phyloP scores from a whole-genome alignment of 805 yeast species.

The Kodamaea leandrae region DNA sequence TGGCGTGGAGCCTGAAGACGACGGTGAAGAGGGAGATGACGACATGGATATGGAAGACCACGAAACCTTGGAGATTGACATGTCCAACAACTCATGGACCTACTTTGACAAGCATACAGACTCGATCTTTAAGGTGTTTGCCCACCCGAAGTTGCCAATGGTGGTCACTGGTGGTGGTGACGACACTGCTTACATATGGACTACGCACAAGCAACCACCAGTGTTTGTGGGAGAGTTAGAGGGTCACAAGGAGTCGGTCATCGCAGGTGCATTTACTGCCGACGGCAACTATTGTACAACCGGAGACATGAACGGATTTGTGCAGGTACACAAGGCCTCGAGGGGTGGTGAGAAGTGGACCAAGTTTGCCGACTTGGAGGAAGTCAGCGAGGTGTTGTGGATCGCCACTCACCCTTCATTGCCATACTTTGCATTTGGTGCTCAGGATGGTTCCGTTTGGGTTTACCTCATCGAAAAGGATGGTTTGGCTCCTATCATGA shows the following conservation, averaged over 20 bases:
- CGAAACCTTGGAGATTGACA: constrained; percentile 70
- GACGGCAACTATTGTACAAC: constrained; percentile 82
- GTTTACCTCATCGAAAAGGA: constrained; percentile 69
- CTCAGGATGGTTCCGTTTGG: constrained; percentile 92
- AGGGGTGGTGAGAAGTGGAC: constrained; percentile 86
- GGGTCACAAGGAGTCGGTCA: constrained; percentile 87
- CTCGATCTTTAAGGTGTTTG: constrained; percentile 76
- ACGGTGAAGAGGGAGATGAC: constrained; percentile 35
- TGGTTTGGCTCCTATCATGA: constrained; percentile 62
- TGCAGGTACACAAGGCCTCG: constrained; percentile 66
- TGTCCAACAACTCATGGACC: constrained; percentile 84
- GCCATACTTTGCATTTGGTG: constrained; percentile 87
- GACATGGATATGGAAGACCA: constrained; percentile 42
- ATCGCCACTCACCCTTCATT: constrained; percentile 74
- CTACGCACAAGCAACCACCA: constrained; percentile 84
- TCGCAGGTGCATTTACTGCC: constrained; percentile 75
- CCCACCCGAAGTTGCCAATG: constrained; percentile 81
- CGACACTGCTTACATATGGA: constrained; percentile 86
- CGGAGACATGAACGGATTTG: constrained; percentile 92
- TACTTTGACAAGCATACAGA: constrained; percentile 91
- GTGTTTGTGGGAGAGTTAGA: constrained; percentile 69
- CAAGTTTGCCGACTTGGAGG: constrained; percentile 66
- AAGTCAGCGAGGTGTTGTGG: constrained; percentile 90
- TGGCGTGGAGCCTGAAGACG: constrained; percentile 31
- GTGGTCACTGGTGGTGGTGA: constrained; percentile 97